phyloP scores from a whole-genome alignment of 2,329 filamentous ascomycete species.

The Bimuria novae-zelandiae region DNA sequence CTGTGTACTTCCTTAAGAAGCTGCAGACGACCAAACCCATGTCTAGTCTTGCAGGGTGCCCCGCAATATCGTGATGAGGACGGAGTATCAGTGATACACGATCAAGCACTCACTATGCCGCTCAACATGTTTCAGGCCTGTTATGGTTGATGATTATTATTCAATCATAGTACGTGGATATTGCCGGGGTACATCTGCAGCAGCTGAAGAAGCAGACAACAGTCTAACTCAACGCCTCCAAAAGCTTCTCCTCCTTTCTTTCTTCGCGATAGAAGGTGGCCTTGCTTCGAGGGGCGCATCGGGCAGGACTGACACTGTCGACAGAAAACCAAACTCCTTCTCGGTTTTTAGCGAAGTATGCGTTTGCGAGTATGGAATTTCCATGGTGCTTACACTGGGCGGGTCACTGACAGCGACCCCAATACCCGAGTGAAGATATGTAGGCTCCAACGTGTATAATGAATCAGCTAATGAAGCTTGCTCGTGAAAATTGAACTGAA shows the following conservation, averaged over 20 bases:
- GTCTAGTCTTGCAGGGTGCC: too few species aligned
- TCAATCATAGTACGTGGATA: too few species aligned
- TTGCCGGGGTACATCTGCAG: background rate
- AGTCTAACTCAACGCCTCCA: background rate
- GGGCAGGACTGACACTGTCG: background rate
- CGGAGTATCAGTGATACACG: too few species aligned
- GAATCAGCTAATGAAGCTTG: background rate
- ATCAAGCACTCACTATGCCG: too few species aligned
- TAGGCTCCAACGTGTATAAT: background rate
- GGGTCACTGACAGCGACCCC: slow-evolving; percentile 12
- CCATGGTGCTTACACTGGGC: background rate
- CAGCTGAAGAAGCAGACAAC: background rate
- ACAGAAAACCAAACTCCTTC: background rate
- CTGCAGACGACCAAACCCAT: too few species aligned
- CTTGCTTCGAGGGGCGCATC: background rate
- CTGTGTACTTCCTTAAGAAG: too few species aligned
- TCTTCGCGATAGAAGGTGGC: background rate
- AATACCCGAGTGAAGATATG: slow-evolving; percentile 4
- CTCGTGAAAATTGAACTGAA: slow-evolving; percentile 18
- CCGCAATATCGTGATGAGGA: too few species aligned
- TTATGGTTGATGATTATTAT: too few species aligned
- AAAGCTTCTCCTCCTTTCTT: background rate
- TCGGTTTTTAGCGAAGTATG: background rate
- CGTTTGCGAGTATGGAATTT: background rate
- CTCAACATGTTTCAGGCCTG: too few species aligned